Evolutionary conservation across 108 stramenopile species (phyloP), one percentile per base, ranked within the genome.

Genomic region (Fistulifera solaris): DNA sequence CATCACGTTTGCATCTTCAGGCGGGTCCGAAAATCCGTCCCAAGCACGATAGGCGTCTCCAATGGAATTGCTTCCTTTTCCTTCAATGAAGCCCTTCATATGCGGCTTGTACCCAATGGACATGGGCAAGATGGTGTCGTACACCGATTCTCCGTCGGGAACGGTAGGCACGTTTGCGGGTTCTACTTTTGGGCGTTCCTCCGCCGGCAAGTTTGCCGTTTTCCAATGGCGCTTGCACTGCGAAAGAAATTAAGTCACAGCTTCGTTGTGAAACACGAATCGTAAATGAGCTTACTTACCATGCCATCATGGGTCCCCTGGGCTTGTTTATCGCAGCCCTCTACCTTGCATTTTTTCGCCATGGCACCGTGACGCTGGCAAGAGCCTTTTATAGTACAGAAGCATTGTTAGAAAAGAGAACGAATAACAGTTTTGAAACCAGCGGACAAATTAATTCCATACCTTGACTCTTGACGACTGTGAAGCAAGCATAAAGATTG

Each of bases 291-390:
- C 8, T 8, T 35, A 35, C 31, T 35, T 35, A 35, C 31, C 75
- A 76, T 76, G 0, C 80, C 67, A 42, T 69, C 60, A 42, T 69
- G 68, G 12, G 68, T 71, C 21, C 82, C 72, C 27, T 85, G 84
- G 11, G 80, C 75, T 58, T 81, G 77, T 48, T 67, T 68, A 7
- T 68, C 65, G 60, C 84, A 85, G 0, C 75, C 54, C 42, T 58
- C 61, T 15, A 79, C 66, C 67, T 77, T 74, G 67, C 84, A 85
- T 48, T 77, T 79, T 44, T 85, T 85, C 16, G 77, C 66, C 54
- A 72, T 78, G 23, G 77, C 84, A 12, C 84, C 84, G 54, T 85
- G 84, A 16, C 67, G 72, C 68, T 81, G 80, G 56, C 84, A 85
- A 22, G 71, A 75, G 2, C 80, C 80, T 56, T 78, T 77, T 25